Evolutionary conservation across 306 rosid genomes (phyloP), one percentile per base, ranked within the genome.

Genomic region (Betula pendula): DNA sequence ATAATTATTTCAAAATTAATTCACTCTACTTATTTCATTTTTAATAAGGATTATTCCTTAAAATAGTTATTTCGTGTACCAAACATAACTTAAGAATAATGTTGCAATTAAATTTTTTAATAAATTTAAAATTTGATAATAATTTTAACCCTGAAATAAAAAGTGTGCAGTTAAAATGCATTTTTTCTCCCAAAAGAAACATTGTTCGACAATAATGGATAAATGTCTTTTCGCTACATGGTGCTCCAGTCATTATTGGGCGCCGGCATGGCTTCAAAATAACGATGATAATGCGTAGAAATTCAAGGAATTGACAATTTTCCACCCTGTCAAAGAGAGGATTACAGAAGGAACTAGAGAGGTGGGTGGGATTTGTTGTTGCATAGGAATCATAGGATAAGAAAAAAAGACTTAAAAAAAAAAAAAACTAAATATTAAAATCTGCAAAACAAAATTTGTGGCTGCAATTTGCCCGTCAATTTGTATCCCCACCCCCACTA

Each of bases 381-480:
- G 67, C 60, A n/a, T n/a, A n/a, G n/a, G n/a, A n/a, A n/a, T n/a
- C 48, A 33, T 29, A 24, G 79, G 85, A 86, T 82, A 88, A 82
- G 93, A 71, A 79, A 59, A 35, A 75, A n/a, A n/a, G n/a, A n/a
- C n/a, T n/a, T n/a, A n/a, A n/a, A n/a, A n/a, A n/a, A n/a, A n/a
- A n/a, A n/a, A n/a, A n/a, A 71, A 72, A 62, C 50, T 13, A 45
- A 45, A 45, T 9, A 45, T 10, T 10, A 79, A 65, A 82, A 77
- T 72, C 77, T 48, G 19, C 16, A 59, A 75, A 65, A 49, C 49
- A 65, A 88, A 88, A 86, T 81, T 67, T 82, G 97, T 92, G 99
- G 99, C 86, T 85, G 76, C 71, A 72, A 71, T 76, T 88, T 73
- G 87, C 82, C 84, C 75, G 71, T 86, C 96, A 83, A 81, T 87